Evolutionary conservation across 1,139 yeast genomes (phyloP), one percentile per base, ranked within the genome.

Genomic region (Scheffersomyces lignicola): DNA sequence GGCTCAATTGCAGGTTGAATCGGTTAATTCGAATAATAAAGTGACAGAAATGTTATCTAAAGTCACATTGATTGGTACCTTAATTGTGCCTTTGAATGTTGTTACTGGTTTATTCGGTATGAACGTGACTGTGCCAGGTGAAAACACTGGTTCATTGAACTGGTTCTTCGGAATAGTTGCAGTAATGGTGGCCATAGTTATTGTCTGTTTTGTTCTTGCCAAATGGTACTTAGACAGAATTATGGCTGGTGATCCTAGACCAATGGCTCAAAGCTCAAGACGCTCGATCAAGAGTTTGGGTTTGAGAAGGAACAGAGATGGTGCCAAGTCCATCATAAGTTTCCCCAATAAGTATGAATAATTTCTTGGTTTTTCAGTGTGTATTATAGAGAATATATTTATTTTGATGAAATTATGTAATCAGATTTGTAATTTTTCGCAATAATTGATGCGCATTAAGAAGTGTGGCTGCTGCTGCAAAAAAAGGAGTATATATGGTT

Each of bases 61-160:
- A 54, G 95, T 90, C 14, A 90, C 97, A 0, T 58, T 92, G 38
- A 69, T 92, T 33, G 97, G 97, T 74, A 90, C 97, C 0, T 74
- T 90, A 51, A 69, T 92, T 31, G 84, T 92, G 45, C 97, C 97
- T 7, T 74, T 90, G 71, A 92, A 90, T 56, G 67, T 92, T 44
- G 75, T 92, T 24, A 89, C 97, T 1, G 97, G 97, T 57, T 58
- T 90, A 43, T 92, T 90, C 61, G 97, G 98, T 50, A 92, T 92
- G 98, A 92, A 92, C 59, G 97, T 92, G 12, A 61, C 53, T 13
- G 89, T 90, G 14, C 97, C 97, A 0, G 96, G 96, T 10, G 63
- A 76, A 47, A 68, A 54, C 6, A 70, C 51, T 0, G 52, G 47
- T 1, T 35, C 40, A 4, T 44, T 52, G 7, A 45, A 38, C 3